These are phyloP conservation scores for Arachis monticola DNA, from an alignment of 331 rosid species.

Conservation along the genomic window DNA sequence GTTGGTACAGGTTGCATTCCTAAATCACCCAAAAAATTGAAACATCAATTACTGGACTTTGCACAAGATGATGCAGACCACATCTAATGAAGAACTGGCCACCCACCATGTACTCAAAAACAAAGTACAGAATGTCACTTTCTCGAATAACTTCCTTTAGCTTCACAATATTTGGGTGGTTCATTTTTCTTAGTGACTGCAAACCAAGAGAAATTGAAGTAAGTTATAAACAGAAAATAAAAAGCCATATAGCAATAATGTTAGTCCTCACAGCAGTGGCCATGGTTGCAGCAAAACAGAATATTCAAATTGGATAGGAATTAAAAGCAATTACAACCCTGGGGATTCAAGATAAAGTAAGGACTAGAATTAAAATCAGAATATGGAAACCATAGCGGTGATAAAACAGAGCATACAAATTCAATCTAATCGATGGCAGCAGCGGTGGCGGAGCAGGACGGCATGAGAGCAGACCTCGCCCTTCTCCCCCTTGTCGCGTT, in stretches of 20 bases:
- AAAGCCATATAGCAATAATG: background rate
- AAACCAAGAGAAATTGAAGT: conserved; percentile 19
- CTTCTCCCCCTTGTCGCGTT: no score
- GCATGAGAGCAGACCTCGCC: no score
- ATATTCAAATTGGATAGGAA: no score
- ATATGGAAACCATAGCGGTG: no score
- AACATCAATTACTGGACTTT: conserved; percentile 17
- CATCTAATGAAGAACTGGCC: background rate
- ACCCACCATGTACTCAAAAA: conserved; percentile 95
- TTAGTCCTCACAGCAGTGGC: no score
- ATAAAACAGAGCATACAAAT: no score
- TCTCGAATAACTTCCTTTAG: conserved; percentile 97
- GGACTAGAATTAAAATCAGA: no score
- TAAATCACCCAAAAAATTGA: conserved; percentile 35
- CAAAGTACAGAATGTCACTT: conserved; percentile 83
- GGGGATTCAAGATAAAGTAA: no score
- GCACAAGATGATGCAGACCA: conserved; percentile 9
- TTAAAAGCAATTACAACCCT: no score
- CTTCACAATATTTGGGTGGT: conserved; percentile 92
- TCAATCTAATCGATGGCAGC: no score
- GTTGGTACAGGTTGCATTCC: conserved; percentile 96
- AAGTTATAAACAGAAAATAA: conserved; percentile 20
- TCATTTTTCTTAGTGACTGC: conserved; percentile 90
- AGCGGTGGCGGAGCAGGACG: no score
- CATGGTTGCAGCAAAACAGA: no score